Conservation (phyloP, 2,329 filamentous ascomycete genomes). For the Cladosporium sp. region DNA sequence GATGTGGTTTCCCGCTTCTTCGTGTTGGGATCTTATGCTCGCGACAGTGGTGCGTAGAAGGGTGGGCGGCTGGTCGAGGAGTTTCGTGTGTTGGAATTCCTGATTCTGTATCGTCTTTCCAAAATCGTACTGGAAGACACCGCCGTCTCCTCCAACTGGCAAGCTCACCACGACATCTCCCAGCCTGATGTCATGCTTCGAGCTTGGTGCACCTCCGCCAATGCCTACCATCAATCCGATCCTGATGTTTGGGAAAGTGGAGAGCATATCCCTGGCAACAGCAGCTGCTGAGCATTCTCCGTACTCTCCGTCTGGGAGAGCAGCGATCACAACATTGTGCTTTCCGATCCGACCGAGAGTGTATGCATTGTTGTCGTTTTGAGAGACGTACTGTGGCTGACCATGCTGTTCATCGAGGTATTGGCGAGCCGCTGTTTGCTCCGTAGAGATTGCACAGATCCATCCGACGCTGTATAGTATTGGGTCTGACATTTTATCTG, state of each 20-base stretch:
- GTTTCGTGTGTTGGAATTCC: not conserved
- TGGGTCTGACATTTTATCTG: too few relatives aligned
- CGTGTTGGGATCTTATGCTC: slow-evolving; percentile 9
- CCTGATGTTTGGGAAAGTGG: slow-evolving; percentile 18
- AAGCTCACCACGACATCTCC: slow-evolving; percentile 27
- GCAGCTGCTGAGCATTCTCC: slow-evolving; percentile 20
- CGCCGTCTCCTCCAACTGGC: slow-evolving; percentile 19
- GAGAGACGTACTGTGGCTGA: not conserved
- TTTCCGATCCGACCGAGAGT: slow-evolving; percentile 20
- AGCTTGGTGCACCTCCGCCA: slow-evolving; percentile 7
- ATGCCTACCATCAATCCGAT: slow-evolving; percentile 20
- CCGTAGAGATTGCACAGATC: slow-evolving; percentile 23
- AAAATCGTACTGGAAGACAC: slow-evolving; percentile 27
- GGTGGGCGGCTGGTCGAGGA: slow-evolving; percentile 11
- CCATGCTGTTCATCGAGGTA: slow-evolving; percentile 22
- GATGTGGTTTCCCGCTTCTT: not conserved
- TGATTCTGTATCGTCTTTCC: slow-evolving; percentile 15
- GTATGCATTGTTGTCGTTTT: slow-evolving; percentile 20
- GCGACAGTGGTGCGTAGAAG: slow-evolving; percentile 14
- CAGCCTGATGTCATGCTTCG: slow-evolving; percentile 23
- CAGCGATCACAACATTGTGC: slow-evolving; percentile 27
- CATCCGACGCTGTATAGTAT: not conserved
- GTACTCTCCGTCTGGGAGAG: slow-evolving; percentile 18
- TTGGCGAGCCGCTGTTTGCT: slow-evolving; percentile 19
- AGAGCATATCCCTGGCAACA: slow-evolving; percentile 18